Base-by-base conservation (phyloP, 768 basidiomycete genomes). In the Collybia sordida region DNA sequence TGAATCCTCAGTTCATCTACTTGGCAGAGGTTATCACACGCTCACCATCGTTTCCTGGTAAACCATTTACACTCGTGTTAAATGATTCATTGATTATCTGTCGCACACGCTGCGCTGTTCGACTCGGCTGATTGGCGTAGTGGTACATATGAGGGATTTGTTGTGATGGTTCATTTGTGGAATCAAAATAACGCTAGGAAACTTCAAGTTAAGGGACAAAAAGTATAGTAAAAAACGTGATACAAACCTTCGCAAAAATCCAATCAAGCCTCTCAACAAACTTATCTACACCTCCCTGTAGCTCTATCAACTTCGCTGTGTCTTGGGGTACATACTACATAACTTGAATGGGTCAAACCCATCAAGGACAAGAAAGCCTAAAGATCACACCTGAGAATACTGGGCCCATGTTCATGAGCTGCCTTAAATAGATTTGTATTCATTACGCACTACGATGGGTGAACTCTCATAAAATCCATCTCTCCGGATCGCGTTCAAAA, bases 131-230 rank as follows among this genome's bases (percentile, higher is more conserved):
- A 59, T 84, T 77, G 2, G 80, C 83, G 54, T 86, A 86, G 65
- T 86, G 83, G 56, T 84, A 85, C 83, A 85, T 85, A 63, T 75
- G 83, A 0, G 83, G 83, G 55, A 86, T 85, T 56, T 84, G 82
- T 56, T 84, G 81, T 3, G 82, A 83, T 1, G 83, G 83, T 56
- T 86, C 83, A 57, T 85, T 73, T 9, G 82, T 83, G 0, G 73
- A 69, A 50, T 85, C 83, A 53, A 84, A 85, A 61, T 82, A 86
- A 36, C 71, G 69, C 77, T 83, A 19, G 3, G 40, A 1, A 24
- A 6, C 3, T 19, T 36, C 11, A 15, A n/a, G 12, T 11, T 5
- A 28, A 12, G 8, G 42, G 22, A 37, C 42, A 17, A 11, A 45
- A 38, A 3, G 11, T 19, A 27, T 7, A 18, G 31, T 7, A 18